Evolutionary conservation across 441 rosid species (phyloP).

Genomic region (Mallotus japonicus): DNA sequence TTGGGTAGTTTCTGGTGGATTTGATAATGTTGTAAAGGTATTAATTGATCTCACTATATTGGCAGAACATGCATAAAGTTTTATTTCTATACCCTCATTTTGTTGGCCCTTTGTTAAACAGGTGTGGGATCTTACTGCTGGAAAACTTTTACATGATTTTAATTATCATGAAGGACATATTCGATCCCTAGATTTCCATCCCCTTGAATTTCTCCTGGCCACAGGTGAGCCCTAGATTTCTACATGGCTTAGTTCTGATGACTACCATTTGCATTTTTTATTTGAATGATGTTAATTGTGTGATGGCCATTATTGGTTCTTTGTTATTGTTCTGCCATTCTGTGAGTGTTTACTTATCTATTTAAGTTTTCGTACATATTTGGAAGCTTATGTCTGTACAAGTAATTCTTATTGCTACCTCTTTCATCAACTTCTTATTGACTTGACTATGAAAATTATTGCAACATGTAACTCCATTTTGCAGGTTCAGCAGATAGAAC

Average conservation of each 20-base stretch:
- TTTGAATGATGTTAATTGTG: not conserved
- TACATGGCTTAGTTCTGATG: conserved; percentile 2
- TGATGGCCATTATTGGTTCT: not conserved
- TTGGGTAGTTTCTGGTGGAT: conserved; percentile 98
- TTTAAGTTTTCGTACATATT: not conserved
- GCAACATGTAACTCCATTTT: conserved; percentile 26
- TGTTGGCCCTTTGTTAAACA: conserved; percentile 26
- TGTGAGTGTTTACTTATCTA: not conserved
- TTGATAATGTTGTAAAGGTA: conserved; percentile 88
- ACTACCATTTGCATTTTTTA: conserved; percentile 1
- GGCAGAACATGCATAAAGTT: conserved; percentile 8
- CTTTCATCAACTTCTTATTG: not conserved
- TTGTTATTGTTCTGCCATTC: not conserved
- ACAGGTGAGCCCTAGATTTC: conserved; percentile 55
- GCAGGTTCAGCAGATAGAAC: conserved; percentile 97
- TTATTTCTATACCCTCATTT: conserved; percentile 10
- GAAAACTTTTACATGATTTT: conserved; percentile 95
- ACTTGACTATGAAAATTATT: not conserved
- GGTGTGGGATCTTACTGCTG: conserved; percentile 99
- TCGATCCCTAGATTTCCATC: conserved; percentile 86
- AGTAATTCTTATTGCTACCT: not conserved
- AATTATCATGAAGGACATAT: conserved; percentile 89
- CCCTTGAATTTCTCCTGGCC: conserved; percentile 93
- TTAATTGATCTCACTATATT: conserved; percentile 15
- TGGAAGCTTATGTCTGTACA: conserved; percentile 1